These are phyloP conservation scores for Diaporthe humulicola DNA, from an alignment of 2,329 filamentous ascomycete species.

Conservation along the genomic window DNA sequence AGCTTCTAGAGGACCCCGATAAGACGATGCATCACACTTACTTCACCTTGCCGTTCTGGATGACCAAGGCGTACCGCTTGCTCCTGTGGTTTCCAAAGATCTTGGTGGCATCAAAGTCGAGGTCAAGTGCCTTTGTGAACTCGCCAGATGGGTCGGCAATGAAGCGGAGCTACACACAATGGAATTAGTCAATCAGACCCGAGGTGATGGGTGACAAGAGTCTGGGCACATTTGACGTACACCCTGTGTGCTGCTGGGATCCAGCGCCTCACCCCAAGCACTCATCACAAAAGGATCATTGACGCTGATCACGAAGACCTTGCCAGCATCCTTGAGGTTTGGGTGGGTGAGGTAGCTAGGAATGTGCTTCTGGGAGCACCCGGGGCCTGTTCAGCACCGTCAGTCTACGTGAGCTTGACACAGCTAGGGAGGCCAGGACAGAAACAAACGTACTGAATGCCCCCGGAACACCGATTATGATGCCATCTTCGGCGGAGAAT, in stretches of 20 bases:
- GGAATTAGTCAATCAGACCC: background rate
- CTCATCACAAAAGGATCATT: constrained; percentile 96
- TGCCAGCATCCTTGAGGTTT: constrained; percentile 82
- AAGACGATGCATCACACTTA: constrained; percentile 6
- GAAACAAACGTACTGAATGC: constrained; percentile 68
- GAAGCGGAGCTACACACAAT: constrained; percentile 80
- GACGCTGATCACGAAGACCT: constrained; percentile 91
- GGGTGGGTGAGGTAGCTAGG: constrained; percentile 88
- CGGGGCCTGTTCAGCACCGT: constrained; percentile 46
- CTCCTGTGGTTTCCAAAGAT: constrained; percentile 87
- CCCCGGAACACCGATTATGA: constrained; percentile 88
- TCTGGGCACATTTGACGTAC: constrained; percentile 66
- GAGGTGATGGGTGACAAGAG: background rate
- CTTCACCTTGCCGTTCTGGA: constrained; percentile 88
- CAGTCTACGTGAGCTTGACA: background rate
- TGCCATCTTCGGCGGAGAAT: constrained; percentile 76
- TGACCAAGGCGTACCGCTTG: constrained; percentile 88
- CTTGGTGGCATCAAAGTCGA: constrained; percentile 82
- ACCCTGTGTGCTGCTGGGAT: constrained; percentile 80
- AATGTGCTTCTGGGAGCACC: constrained; percentile 76
- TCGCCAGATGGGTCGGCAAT: constrained; percentile 83
- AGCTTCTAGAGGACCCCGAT: background rate
- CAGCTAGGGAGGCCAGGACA: background rate
- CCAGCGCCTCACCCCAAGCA: constrained; percentile 84
- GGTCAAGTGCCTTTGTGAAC: constrained; percentile 87